Conservation (phyloP, 305 asterid genomes). For the Nicotiana rustica region DNA sequence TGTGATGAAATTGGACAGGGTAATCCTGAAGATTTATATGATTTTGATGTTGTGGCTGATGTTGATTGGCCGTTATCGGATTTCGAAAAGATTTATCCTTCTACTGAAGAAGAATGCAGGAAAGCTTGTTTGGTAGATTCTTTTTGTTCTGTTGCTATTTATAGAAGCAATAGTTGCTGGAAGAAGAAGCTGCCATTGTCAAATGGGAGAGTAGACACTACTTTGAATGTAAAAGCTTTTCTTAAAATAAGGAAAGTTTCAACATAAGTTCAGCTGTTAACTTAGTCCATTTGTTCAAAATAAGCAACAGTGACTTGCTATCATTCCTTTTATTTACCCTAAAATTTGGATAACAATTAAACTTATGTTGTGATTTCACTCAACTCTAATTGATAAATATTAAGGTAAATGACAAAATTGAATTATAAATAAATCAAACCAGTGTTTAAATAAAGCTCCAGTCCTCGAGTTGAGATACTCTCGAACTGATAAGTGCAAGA, state of each 20-base stretch:
- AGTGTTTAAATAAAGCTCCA: too few relatives aligned
- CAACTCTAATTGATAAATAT: too few relatives aligned
- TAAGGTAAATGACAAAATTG: too few relatives aligned
- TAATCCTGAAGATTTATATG: slow-evolving; percentile 31
- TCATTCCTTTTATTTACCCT: too few relatives aligned
- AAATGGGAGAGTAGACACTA: slow-evolving; percentile 46
- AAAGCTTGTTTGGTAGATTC: slow-evolving; percentile 52
- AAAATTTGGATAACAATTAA: too few relatives aligned
- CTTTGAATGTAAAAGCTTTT: slow-evolving; percentile 43
- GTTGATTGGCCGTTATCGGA: slow-evolving; percentile 51
- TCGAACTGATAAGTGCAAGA: too few relatives aligned
- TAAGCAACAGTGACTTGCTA: too few relatives aligned
- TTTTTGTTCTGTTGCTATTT: slow-evolving; percentile 48
- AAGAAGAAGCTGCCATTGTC: slow-evolving; percentile 52
- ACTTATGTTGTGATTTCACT: too few relatives aligned
- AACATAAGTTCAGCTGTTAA: background rate
- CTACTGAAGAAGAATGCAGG: slow-evolving; percentile 50
- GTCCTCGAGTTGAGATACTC: too few relatives aligned
- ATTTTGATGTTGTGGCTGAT: slow-evolving; percentile 34
- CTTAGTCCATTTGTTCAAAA: background rate
- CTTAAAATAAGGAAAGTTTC: slow-evolving; percentile 42
- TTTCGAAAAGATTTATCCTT: slow-evolving; percentile 33
- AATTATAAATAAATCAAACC: too few relatives aligned
- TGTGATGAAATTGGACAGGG: slow-evolving; percentile 40
- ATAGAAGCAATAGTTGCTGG: slow-evolving; percentile 44